phyloP scores from a whole-genome alignment of 192 early-diverging fungal species.

The Coemansia sp. region DNA sequence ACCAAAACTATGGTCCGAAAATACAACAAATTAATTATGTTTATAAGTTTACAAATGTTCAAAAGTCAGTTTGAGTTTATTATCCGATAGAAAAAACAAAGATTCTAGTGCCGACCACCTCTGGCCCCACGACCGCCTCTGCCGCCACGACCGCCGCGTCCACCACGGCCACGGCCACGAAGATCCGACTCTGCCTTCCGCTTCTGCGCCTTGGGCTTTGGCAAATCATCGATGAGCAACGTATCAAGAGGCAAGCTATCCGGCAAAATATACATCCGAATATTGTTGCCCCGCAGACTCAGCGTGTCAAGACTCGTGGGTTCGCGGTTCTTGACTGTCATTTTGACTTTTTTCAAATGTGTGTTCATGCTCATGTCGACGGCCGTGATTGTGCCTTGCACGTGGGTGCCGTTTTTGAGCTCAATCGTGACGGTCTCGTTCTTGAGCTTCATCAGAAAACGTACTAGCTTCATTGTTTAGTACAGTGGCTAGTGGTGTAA shows the following conservation, averaged over 20 bases:
- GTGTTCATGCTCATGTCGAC: constrained; percentile 99
- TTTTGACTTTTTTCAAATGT: constrained; percentile 96
- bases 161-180: constrained; percentile 59
- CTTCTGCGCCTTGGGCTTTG: constrained; percentile 90
- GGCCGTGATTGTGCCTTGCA: constrained; percentile 91
- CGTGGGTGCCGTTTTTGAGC: constrained; percentile 97
- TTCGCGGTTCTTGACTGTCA: constrained; percentile 94
- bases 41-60: no score
- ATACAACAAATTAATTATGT: no score
- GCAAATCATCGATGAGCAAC: constrained; percentile 91
- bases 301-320: constrained; percentile 88
- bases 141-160: constrained; percentile 67
- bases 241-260: constrained; percentile 94
- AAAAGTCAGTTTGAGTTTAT: no score
- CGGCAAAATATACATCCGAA: constrained; percentile 94
- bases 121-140: constrained; percentile 51
- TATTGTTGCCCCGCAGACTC: constrained; percentile 92
- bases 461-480: constrained; percentile 45
- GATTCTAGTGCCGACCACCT: neutral
- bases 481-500: neutral
- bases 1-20: no score
- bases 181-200: constrained; percentile 50
- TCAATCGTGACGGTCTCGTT: constrained; percentile 98
- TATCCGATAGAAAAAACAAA: neutral
- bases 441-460: constrained; percentile 97